Evolutionary conservation across 2,329 filamentous ascomycete species (phyloP).

Genomic region (Elsinoe fawcettii): DNA sequence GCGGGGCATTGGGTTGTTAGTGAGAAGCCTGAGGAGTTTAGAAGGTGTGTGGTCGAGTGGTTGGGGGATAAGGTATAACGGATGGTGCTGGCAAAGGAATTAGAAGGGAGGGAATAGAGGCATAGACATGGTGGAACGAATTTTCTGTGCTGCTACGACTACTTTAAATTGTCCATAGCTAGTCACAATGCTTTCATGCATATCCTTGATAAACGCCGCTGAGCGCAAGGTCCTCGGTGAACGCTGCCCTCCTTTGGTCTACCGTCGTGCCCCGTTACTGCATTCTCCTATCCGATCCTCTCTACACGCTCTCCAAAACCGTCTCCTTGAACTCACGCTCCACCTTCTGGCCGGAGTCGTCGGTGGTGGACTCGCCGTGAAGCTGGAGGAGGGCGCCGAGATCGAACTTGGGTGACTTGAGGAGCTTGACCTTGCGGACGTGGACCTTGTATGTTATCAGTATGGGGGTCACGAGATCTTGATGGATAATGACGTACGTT

Average conservation of each 20-base stretch:
- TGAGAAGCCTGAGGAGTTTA: constrained; percentile 76
- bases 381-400: constrained; percentile 91
- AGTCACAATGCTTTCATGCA: constrained; percentile 19
- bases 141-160: constrained; percentile 20
- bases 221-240: constrained; percentile 17
- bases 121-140: constrained; percentile 17
- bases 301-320: constrained; percentile 88
- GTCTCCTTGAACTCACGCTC: constrained; percentile 99
- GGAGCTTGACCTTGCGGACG: constrained; percentile 99
- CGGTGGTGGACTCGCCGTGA: constrained; percentile 92
- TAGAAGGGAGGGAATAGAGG: background rate
- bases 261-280: constrained; percentile 17
- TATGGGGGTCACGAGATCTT: background rate
- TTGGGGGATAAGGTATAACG: constrained; percentile 43
- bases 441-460: constrained; percentile 63
- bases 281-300: constrained; percentile 12
- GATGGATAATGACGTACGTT: constrained; percentile 56
- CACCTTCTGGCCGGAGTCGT: constrained; percentile 97
- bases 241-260: constrained; percentile 16
- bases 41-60: constrained; percentile 64
- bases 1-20: constrained; percentile 83
- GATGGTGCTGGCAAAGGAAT: too few species aligned
- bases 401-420: constrained; percentile 98
- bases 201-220: constrained; percentile 19
- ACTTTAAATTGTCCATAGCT: constrained; percentile 16